Base-by-base conservation (phyloP, 192 early-diverging fungal species). In the Glomus cerebriforme region DNA sequence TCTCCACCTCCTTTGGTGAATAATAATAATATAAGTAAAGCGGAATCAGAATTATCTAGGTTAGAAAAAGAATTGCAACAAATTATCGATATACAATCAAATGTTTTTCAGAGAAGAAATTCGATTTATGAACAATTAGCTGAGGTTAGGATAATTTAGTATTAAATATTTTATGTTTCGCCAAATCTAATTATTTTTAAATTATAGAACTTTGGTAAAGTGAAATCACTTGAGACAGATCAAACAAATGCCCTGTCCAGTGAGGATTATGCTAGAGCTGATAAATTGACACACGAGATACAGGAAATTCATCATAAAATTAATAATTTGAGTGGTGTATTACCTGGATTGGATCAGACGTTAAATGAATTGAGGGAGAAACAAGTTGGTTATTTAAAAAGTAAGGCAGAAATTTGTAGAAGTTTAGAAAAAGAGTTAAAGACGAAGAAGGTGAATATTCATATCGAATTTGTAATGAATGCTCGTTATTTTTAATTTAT, bases 361-460 rank as follows among this genome's bases (percentile, higher is more conserved):
- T 75, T 75, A n/a, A 34, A 60, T 62, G 58, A 75, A 62, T 62
- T 75, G 22, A 60, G 54, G 27, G 58, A 62, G 43, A 75, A 75
- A 19, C 73, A 59, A 59, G 59, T 37, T 34, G 29, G 59, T 26
- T 59, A 45, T 45, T 62, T 75, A 62, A 75, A 39, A 63, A 75
- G 59, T 39, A 17, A 45, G 24, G 34, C 34, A 10, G 58, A 75
- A 24, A 26, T 15, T 17, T n/a, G 43, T 37, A 62, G 35, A 26
- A n/a, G 12, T 35, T 75, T 75, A 39, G 73, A 75, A 62, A 59
- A 59, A 35, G 54, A 62, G 34, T 39, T 62, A 24, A 27, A 39
- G 34, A 26, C 7, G 22, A 75, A 75, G 32, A 75, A 26, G 73
- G 59, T 60, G 17, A 34, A 15, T 62, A 39, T 59, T 31, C n/a